A percentile compares a stretch with the other conserved stretches of the same genome.
These are phyloP conservation scores for Endotrypanum monterogeii DNA, from an alignment of 208 protist species.

Conservation along the genomic window DNA sequence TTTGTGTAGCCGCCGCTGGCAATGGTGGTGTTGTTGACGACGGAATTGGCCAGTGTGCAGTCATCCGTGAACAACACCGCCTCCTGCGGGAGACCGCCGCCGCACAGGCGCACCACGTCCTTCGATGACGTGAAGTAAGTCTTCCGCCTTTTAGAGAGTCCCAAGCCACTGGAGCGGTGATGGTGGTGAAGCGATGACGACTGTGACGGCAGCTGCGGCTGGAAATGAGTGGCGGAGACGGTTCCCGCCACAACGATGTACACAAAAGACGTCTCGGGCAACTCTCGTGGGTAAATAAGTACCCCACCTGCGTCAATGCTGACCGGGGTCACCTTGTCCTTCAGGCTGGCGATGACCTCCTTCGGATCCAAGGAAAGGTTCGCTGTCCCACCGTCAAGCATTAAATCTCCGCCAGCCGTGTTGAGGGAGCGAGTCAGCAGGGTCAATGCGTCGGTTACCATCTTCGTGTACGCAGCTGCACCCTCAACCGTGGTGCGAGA, in stretches of 20 bases:
- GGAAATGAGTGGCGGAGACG: slow-evolving; percentile 65
- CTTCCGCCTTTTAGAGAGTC: slow-evolving; percentile 32
- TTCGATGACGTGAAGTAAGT: slow-evolving; percentile 77
- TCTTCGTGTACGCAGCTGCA: slow-evolving; percentile 33
- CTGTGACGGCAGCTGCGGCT: slow-evolving; percentile 37
- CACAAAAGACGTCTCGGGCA: slow-evolving; percentile 72
- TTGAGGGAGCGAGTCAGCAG: slow-evolving; percentile 53
- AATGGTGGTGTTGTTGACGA: slow-evolving; percentile 18
- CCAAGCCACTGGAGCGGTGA: slow-evolving; percentile 5
- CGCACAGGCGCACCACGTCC: slow-evolving; percentile 64
- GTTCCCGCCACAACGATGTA: slow-evolving; percentile 74
- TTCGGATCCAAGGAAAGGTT: slow-evolving; percentile 54
- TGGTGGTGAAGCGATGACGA: slow-evolving; percentile 6
- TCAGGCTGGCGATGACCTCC: slow-evolving; percentile 43
- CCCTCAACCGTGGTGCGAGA: slow-evolving; percentile 7
- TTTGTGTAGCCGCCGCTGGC: slow-evolving; percentile 3
- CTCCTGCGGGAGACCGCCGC: slow-evolving; percentile 28
- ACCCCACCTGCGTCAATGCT: slow-evolving; percentile 64
- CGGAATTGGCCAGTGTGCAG: not conserved
- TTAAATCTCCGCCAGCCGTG: slow-evolving; percentile 44
- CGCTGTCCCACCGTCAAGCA: slow-evolving; percentile 35
- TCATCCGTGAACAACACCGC: slow-evolving; percentile 10
- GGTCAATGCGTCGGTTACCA: slow-evolving; percentile 40
- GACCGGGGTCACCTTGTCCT: slow-evolving; percentile 51
- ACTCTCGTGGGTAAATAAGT: slow-evolving; percentile 70